phyloP scores from a whole-genome alignment of 495 filamentous ascomycete species.

The Aspergillus indologenus region DNA sequence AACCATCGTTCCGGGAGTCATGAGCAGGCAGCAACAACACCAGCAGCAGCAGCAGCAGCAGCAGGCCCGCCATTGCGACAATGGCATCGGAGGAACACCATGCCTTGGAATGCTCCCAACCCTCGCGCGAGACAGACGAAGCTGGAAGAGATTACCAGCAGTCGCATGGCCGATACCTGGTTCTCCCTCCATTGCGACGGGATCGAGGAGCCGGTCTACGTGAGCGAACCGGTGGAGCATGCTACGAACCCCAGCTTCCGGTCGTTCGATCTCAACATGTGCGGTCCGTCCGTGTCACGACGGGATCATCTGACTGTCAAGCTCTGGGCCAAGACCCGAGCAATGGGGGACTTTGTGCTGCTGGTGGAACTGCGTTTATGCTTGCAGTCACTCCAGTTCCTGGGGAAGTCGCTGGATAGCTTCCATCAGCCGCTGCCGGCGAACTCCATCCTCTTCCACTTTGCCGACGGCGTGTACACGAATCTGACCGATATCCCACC shows the following conservation, averaged over 20 bases:
- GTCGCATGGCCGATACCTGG: conserved; percentile 80
- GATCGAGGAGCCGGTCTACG: conserved; percentile 72
- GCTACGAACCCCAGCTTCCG: conserved; percentile 89
- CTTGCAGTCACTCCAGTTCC: conserved; percentile 70
- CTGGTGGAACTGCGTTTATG: conserved; percentile 71
- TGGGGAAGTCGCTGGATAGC: conserved; percentile 72
- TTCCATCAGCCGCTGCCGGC: conserved; percentile 72
- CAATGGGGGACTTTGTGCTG: conserved; percentile 55
- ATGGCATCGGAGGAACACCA: conserved; percentile 62
- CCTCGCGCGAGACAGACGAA: conserved; percentile 69
- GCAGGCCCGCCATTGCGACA: conserved; percentile 27
- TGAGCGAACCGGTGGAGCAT: conserved; percentile 77
- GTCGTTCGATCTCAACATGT: conserved; percentile 74
- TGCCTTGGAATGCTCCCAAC: conserved; percentile 64
- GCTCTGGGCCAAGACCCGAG: conserved; percentile 69
- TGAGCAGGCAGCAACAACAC: conserved; percentile 4
- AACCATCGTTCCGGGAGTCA: conserved; percentile 20
- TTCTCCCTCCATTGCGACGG: conserved; percentile 75
- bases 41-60: background rate
- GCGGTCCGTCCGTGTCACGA: conserved; percentile 63
- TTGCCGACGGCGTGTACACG: conserved; percentile 87
- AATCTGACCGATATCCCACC: conserved; percentile 58
- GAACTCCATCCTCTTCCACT: conserved; percentile 84
- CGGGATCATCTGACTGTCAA: conserved; percentile 62
- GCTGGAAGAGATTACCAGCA: conserved; percentile 68